Conservation (phyloP, 345 rosid genomes). For the Moringa oleifera region DNA sequence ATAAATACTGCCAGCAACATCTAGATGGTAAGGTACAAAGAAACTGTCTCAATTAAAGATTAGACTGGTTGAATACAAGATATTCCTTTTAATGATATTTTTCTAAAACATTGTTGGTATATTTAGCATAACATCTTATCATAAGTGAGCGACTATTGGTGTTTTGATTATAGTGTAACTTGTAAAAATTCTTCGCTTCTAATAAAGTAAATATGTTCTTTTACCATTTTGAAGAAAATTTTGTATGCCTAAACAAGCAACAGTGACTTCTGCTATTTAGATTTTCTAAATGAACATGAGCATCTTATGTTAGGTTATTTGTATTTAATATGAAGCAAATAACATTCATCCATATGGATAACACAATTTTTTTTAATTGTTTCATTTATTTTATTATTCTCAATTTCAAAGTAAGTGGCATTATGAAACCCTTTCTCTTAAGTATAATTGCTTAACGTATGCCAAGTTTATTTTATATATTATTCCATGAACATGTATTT, state of each 20-base stretch:
- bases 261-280: background rate
- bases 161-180: background rate
- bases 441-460: background rate
- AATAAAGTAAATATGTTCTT: too few species aligned
- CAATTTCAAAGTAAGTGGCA: background rate
- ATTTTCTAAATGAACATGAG: background rate
- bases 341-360: background rate
- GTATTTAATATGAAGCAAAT: background rate
- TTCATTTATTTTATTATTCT: background rate
- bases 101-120: too few species aligned
- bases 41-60: too few species aligned
- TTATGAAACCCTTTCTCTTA: background rate
- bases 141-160: too few species aligned
- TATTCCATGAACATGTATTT: too few species aligned
- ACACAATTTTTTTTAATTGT: background rate
- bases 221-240: background rate
- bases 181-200: background rate
- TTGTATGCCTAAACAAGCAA: background rate
- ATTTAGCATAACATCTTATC: too few species aligned
- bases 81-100: too few species aligned
- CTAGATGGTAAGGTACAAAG: too few species aligned
- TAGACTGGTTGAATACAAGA: too few species aligned
- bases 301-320: background rate
- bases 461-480: background rate
- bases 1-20: too few species aligned